Base-by-base conservation (phyloP, 1,139 yeast genomes). In the Scheffersomyces stambukii region DNA sequence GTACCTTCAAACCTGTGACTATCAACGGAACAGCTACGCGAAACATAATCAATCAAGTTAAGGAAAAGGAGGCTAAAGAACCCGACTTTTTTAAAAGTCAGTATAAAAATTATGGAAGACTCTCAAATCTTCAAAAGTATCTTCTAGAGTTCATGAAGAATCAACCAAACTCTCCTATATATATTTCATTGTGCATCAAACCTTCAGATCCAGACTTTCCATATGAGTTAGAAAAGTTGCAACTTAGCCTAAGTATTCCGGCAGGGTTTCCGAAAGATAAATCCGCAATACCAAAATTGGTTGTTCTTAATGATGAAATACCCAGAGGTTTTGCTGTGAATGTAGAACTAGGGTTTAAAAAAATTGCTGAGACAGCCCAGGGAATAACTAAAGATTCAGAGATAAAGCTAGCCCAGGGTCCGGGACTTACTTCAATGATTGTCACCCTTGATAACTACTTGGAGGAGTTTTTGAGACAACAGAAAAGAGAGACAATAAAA, bases 181-280 rank as follows among this genome's bases (percentile, higher is more conserved):
- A 64, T 29, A 33, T 65, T 6, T 60, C 69, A 18, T 58, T 65
- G 31, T 35, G 48, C 19, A 37, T 66, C n/a, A 41, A 45, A 13
- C 89, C 91, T 0, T 65, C 81, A 0, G 91, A 81, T 47, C 89
- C 89, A 0, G 84, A 81, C 23, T 82, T 82, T 46, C 83, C 89
- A 0, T 81, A 67, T 46, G 85, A 78, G 35, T 52, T 82, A 17
- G 69, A 66, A 6, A 43, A 50, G 12, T 58, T 82, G 32, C 63
- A 70, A 28, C 44, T 81, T 19, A 69, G 73, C 30, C 51, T 82
- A 27, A 56, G 65, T 27, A 59, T 82, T 4, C 88, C 91, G 0
- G 43, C 50, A 2, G 56, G 54, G 16, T 81, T 79, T 43, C 89
- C 89, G 0, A 43, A 52, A 21, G 50, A 49, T 16, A 45, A 41